Base-by-base conservation (phyloP, 352 stramenopile genomes). In the Pythium coloratum region DNA sequence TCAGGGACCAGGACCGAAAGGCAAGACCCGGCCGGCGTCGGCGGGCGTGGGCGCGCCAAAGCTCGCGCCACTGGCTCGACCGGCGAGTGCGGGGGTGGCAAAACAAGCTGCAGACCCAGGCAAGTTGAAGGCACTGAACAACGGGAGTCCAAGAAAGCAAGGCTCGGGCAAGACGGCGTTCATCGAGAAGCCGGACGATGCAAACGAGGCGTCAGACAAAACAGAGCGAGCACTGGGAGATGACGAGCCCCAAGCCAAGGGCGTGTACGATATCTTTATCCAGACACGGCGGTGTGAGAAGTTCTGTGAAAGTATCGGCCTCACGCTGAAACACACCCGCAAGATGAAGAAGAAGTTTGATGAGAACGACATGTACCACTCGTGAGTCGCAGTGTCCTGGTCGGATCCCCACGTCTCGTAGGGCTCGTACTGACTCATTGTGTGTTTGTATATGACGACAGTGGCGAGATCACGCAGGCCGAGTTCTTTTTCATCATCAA, bases 401-500 rank as follows among this genome's bases (percentile, higher is more conserved):
- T 30, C 28, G 28, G 28, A 2, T 30, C 28, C 28, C 28, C 28
- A 30, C 28, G 28, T 30, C 28, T 30, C 28, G 3, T 4, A 30
- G 3, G 3, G 30, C 20, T 57, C 40, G 6, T 6, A 30, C 14
- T 26, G 3, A 63, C 57, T 63, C 26, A n/a, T 34, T 38, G 3
- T 12, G 40, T 32, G 61, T 50, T 5, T 62, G 8, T 55, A 7
- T 36, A 54, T 30, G 58, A 16, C n/a, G 34, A 13, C 26, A 91
- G 82, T 3, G 83, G 83, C 6, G 83, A 91, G 62, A 86, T 91
- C 66, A 91, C 70, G 16, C 83, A 90, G 40, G 80, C 79, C 2
- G 83, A 91, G 63, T 89, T 91, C 53, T 91, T 87, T 64, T 89
- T 77, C 46, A 89, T 91, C 71, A 81, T 90, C 61, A 78, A 79